Evolutionary conservation across 2,329 filamentous ascomycete species (phyloP).

Genomic region (Epicoccum nigrum): DNA sequence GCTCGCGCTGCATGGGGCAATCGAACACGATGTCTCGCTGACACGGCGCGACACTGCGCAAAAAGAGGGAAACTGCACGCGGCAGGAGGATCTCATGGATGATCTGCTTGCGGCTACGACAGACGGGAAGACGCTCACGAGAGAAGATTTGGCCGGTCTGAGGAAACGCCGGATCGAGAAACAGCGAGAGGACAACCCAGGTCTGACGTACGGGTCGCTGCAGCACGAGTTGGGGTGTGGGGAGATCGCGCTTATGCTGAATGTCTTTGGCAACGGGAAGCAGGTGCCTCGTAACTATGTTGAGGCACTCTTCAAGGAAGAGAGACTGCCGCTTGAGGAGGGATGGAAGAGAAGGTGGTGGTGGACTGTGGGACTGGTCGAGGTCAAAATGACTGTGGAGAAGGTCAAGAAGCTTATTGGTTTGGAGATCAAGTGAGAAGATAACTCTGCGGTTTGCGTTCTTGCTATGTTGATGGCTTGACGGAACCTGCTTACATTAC

Average conservation of each 20-base stretch:
- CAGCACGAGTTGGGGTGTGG: constrained; percentile 14
- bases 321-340: constrained; percentile 17
- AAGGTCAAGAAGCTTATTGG: constrained; percentile 12
- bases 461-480: too few species aligned
- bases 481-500: too few species aligned
- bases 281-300: constrained; percentile 6
- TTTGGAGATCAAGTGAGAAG: background rate
- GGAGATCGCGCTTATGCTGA: constrained; percentile 15
- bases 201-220: constrained; percentile 8
- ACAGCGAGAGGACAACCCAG: constrained; percentile 9
- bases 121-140: constrained; percentile 3
- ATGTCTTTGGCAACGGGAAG: constrained; percentile 14
- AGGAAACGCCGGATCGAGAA: constrained; percentile 10
- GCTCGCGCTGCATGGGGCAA: constrained; percentile 7
- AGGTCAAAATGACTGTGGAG: constrained; percentile 10
- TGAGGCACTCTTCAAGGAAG: constrained; percentile 9
- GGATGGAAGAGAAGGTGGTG: constrained; percentile 17
- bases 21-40: constrained; percentile 17
- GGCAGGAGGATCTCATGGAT: constrained; percentile 4
- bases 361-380: constrained; percentile 19
- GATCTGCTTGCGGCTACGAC: constrained; percentile 2
- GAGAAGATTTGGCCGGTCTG: constrained; percentile 3
- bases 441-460: too few species aligned
- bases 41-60: constrained; percentile 14
- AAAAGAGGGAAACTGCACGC: constrained; percentile 11